phyloP scores from a whole-genome alignment of 129 eudicot species.

The Centaurea solstitialis region DNA sequence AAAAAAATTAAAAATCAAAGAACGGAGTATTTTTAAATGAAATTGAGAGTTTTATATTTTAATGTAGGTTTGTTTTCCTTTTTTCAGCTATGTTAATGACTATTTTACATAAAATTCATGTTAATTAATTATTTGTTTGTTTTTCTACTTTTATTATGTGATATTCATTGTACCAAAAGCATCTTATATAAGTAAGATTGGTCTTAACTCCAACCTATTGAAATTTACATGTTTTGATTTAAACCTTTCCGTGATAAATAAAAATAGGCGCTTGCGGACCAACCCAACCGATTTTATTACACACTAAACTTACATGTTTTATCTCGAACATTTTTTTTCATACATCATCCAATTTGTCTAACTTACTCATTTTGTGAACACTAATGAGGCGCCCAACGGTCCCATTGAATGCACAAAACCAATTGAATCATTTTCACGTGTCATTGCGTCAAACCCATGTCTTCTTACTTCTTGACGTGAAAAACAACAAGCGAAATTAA shows the following conservation, averaged over 20 bases:
- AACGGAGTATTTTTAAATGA: too few relatives aligned
- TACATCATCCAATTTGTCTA: not conserved
- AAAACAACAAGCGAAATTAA: not conserved
- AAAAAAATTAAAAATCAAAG: too few relatives aligned
- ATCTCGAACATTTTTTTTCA: not conserved
- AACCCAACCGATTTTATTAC: too few relatives aligned
- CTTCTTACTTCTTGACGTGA: not conserved
- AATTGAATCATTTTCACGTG: not conserved
- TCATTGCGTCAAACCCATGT: not conserved
- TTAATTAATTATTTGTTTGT: too few relatives aligned
- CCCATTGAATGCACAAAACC: not conserved
- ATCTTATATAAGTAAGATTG: too few relatives aligned
- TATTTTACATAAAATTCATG: too few relatives aligned
- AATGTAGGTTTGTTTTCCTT: too few relatives aligned
- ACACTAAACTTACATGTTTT: not conserved
- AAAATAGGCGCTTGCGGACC: too few relatives aligned
- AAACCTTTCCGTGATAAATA: not conserved
- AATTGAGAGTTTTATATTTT: too few relatives aligned
- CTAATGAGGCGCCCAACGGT: not conserved
- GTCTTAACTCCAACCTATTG: not conserved
- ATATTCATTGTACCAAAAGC: too few relatives aligned
- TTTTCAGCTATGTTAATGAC: too few relatives aligned
- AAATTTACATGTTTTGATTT: not conserved
- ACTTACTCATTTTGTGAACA: not conserved
- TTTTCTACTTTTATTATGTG: too few relatives aligned